Evolutionary conservation across 352 stramenopile genomes (phyloP).

Genomic region (Phytophthora fragariaefolia): DNA sequence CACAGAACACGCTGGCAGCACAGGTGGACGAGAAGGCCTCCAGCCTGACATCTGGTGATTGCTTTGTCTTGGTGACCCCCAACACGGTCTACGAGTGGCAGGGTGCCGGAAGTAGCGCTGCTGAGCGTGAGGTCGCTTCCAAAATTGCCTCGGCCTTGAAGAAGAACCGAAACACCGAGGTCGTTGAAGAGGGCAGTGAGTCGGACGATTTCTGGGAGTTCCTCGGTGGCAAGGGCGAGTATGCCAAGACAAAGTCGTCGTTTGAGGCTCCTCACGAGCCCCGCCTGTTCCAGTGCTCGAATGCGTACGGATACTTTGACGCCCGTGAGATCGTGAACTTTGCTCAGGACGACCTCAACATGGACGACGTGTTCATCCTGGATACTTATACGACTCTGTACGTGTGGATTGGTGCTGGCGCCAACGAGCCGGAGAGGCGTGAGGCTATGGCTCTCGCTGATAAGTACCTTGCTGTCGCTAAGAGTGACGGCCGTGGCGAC

Average conservation of each 20-base stretch:
- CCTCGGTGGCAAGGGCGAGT: conserved; percentile 81
- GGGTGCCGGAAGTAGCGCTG: conserved; percentile 66
- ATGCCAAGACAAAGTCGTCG: conserved; percentile 71
- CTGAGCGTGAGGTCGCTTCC: conserved; percentile 65
- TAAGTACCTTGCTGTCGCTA: conserved; percentile 74
- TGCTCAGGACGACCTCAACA: conserved; percentile 91
- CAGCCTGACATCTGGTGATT: conserved; percentile 91
- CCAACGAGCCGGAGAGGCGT: conserved; percentile 80
- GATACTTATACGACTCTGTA: conserved; percentile 92
- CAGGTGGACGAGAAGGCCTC: conserved; percentile 79
- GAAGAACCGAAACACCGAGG: conserved; percentile 56
- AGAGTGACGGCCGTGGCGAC: conserved; percentile 82
- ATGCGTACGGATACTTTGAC: conserved; percentile 87
- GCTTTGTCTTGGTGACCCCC: conserved; percentile 85
- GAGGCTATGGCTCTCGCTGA: conserved; percentile 66
- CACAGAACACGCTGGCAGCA: conserved; percentile 87
- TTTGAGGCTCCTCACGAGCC: conserved; percentile 77
- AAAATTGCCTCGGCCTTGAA: conserved; percentile 68
- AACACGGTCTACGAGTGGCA: conserved; percentile 81
- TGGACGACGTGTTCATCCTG: conserved; percentile 92
- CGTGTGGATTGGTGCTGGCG: conserved; percentile 89
- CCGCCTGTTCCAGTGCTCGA: conserved; percentile 92
- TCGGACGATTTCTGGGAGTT: conserved; percentile 85
- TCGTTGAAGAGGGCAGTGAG: conserved; percentile 69
- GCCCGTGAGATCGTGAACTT: conserved; percentile 90